Evolutionary conservation across 768 basidiomycete genomes (phyloP), one percentile per base, ranked within the genome.

Genomic region (Boletus subparvulus): DNA sequence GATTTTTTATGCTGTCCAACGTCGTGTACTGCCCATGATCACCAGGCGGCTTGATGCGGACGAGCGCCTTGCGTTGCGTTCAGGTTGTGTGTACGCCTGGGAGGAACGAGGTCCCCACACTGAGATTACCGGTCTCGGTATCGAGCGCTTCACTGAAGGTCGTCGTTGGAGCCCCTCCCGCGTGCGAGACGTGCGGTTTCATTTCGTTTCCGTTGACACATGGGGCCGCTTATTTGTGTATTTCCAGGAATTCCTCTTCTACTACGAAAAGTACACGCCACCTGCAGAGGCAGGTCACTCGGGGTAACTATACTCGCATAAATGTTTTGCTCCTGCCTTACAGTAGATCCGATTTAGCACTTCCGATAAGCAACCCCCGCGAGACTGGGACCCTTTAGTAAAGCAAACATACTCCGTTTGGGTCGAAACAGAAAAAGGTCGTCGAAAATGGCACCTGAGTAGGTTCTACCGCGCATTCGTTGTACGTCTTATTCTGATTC

Each of bases 331-430:
- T 26, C 43, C 26, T 41, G 40, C 47, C 58, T 65, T 37, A 65
- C 47, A 32, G 19, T 50, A 26, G 7, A 55, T 43, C 44, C 17
- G 19, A 59, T 62, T 36, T 49, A 80, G 77, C 39, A 47, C 66
- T 12, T 69, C 75, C 37, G 79, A 82, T 57, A 82, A 77, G 60
- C 79, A 78, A 54, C 82, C 84, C 16, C 80, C 82, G 1, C 76
- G 80, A 49, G 81, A 81, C 55, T 85, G 84, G 84, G 83, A 88
- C 63, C 82, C 80, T 10, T 77, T 90, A 42, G 85, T 92, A 52
- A 92, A 92, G 69, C 90, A 91, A 69, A 92, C 90, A 0, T 92
- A 91, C 68, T 91, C 89, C 0, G 90, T 88, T 39, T 89, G 84
- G 84, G 83, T 87, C 33, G 77, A 83, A 53, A 83, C 84, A 6